Evolutionary conservation across 1,139 yeast genomes (phyloP), one percentile per base, ranked within the genome.

Genomic region (Yamadazyma diddensiae): DNA sequence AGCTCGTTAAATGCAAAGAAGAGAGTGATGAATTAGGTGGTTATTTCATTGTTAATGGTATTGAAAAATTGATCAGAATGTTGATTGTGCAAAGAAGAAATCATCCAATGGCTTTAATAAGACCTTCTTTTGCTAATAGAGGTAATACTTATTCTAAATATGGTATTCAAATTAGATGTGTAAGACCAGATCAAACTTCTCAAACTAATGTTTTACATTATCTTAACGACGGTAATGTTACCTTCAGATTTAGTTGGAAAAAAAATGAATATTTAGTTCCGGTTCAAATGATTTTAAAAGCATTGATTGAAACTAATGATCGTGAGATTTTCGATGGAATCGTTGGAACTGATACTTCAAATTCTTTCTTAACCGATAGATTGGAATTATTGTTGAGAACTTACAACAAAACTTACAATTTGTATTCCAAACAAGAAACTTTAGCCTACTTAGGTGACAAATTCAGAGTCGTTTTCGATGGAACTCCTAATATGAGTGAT

Each of bases 11-110:
- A 15, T 72, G 69, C 37, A 82, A 82, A 55, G 99, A 92, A 62
- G 98, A 94, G 59, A 75, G 88, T 26, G 98, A 94, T 57, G 99
- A 92, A 58, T 66, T 88, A 41, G 98, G 99, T 42, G 99, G 98
- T 21, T 92, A 92, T 59, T 92, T 94, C 57, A 77, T 92, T 46
- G 92, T 92, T 38, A 92, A 92, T 56, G 99, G 98, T 69, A 88
- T 90, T 49, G 99, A 92, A 60, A 94, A 92, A 62, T 71, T 92
- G 50, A 79, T 92, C 51, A 86, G 98, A 65, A 87, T 92, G 97
- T 77, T 94, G 59, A 88, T 92, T 68, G 97, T 92, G 14, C 98
- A 92, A 65, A 82, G 97, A 62, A 77, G 98, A 61, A 92, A 94
- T 59, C 97, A 88, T 56, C 95, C 97, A 14, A 87, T 92, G 96